Evolutionary conservation across 2,329 filamentous ascomycete genomes (phyloP), one percentile per base, ranked within the genome.

Genomic region (Apiospora arundinis): DNA sequence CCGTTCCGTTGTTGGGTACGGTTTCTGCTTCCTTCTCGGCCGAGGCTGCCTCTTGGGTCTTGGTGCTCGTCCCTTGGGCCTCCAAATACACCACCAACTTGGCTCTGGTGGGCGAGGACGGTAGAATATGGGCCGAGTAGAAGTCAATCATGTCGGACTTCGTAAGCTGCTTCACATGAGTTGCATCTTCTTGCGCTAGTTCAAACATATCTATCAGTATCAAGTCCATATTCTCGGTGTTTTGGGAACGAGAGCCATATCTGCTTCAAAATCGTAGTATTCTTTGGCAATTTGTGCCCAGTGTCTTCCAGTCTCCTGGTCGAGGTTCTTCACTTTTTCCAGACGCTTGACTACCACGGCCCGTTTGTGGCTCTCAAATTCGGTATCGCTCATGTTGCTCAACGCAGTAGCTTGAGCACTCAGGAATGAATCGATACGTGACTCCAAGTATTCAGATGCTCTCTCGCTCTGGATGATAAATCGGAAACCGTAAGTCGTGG

Each of bases 381-480:
- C 94, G 1, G 90, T 85, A 1, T 95, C 91, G 3, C 88, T 88
- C 95, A 98, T 70, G n/a, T 71, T 32, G 23, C 48, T 40, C 11
- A 73, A 60, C n/a, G 72, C 60, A 23, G 49, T 42, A 40, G 56
- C 37, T 63, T 70, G 68, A 5, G 67, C 67, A 12, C 32, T 28
- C 9, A 68, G 66, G 56, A 63, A 40, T 11, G 56, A 63, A 40
- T 98, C 94, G 73, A 98, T 97, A 25, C 96, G 91, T 6, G 90
- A 89, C 79, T 98, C 95, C 2, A 99, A 85, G 78, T 97, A 98
- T 56, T 92, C 87, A 0, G 93, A 92, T 2, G 92, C 91, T 79
- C 92, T 92, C 82, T 99, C 95, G 79, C 94, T 97, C 84, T 99
- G 96, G 42, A 99, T 94, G 73, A 98, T 89, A 74, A 99, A 92